These are phyloP conservation scores for Annona squamosa DNA, from an alignment of 164 flowering plant genomes.

Conservation along the genomic window DNA sequence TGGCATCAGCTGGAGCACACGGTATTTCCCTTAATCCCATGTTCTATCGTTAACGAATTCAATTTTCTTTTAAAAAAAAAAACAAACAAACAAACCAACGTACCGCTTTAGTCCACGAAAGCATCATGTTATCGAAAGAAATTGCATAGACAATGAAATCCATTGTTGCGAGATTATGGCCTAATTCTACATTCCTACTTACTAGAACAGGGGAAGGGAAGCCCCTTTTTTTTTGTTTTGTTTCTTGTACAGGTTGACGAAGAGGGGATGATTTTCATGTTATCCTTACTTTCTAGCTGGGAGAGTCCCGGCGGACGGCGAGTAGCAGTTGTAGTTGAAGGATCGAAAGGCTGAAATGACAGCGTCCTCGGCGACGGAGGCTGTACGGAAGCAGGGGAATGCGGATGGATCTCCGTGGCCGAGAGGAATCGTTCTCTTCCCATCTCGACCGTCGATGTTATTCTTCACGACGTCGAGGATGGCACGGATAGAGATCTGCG, in stretches of 20 bases:
- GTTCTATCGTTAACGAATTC: too few relatives aligned
- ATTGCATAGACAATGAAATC: too few relatives aligned
- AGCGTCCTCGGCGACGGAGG: slow-evolving; percentile 27
- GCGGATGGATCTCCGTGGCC: slow-evolving; percentile 63
- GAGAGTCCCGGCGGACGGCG: slow-evolving; percentile 15
- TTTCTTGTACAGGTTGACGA: too few relatives aligned
- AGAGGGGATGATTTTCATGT: too few relatives aligned
- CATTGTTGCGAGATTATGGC: too few relatives aligned
- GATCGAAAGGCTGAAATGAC: slow-evolving; percentile 26
- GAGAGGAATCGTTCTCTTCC: slow-evolving; percentile 31
- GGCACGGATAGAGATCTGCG: slow-evolving; percentile 29
- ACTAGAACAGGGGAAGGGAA: not conserved
- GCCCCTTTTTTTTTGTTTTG: not conserved
- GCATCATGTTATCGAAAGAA: too few relatives aligned
- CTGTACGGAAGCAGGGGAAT: slow-evolving; percentile 27
- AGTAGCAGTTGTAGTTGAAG: slow-evolving; percentile 23
- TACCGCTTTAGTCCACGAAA: too few relatives aligned
- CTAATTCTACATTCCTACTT: not conserved
- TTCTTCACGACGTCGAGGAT: slow-evolving; percentile 22
- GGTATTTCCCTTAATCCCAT: too few relatives aligned
- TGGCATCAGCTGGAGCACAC: too few relatives aligned
- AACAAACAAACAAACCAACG: too few relatives aligned
- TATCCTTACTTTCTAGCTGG: slow-evolving; percentile 19
- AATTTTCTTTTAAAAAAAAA: too few relatives aligned
- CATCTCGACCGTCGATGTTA: slow-evolving; percentile 20